Evolutionary conservation across 2,329 filamentous ascomycete genomes (phyloP), one percentile per base, ranked within the genome.

Genomic region (Arthrinium phaeospermum): DNA sequence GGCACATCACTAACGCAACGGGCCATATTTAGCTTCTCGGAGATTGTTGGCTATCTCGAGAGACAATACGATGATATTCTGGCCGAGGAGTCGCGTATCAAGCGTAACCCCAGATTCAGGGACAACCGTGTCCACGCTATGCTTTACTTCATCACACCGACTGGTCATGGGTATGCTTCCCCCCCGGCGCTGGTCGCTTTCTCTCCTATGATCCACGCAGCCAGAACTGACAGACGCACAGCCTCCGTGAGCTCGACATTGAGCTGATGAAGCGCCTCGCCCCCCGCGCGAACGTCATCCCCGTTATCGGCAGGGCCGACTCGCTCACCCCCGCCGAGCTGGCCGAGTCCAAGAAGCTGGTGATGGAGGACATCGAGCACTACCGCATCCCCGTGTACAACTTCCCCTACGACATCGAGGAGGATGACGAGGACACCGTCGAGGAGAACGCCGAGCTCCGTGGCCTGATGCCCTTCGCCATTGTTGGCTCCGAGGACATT

Each of bases 281-380:
- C 30, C 96, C 96, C 75, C 95, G 96, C 82, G 96, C 97, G 85
- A 99, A 99, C 84, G 96, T 99, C 78, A 99, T 99, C 77, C 96
- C 96, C 75, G 96, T 99, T 79, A 98, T 99, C 83, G 96, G 96
- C 81, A 98, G 98, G 84, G 96, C 96, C 82, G 96, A 99, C 84
- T 97, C 96, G 30, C 92, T 99, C 75, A 99, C 96, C 72, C 96
- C 96, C 51, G 93, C 94, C 77, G 96, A 99, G 87, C 90, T 99
- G 75, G 96, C 96, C 77, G 96, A 99, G 86, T 98, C 96, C 78
- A 99, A 99, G 91, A 99, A 98, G 90, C 91, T 99, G 74, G 95
- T 99, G 81, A 99, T 99, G 96, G 96, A 99, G 88, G 96, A 99
- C 83, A 99, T 99, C 79, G 96, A 99, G 86, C 96, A 99, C 86